phyloP scores from a whole-genome alignment of 2,329 filamentous ascomycete species.

The Colletotrichum camelliae region DNA sequence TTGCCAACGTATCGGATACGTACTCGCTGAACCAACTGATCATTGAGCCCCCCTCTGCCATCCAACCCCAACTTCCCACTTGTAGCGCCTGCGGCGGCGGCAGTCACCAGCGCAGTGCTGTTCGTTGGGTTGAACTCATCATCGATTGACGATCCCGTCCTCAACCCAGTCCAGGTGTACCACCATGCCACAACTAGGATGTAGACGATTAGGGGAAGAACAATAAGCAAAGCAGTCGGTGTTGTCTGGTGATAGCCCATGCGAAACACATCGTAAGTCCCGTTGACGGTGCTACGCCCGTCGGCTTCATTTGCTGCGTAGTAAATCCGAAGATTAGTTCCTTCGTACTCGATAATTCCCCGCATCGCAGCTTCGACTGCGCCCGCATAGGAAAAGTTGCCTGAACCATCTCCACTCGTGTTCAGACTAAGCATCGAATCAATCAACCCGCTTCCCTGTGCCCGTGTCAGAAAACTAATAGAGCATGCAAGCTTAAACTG shows the following conservation, averaged over 20 bases:
- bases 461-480: neutral
- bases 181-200: neutral
- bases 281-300: neutral
- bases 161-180: neutral
- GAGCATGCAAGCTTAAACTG: neutral
- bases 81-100: neutral
- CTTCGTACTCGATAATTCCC: neutral
- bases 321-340: neutral
- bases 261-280: neutral
- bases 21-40: neutral
- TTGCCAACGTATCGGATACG: neutral
- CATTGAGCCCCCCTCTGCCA: neutral
- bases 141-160: neutral
- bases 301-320: neutral
- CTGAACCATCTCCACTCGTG: neutral
- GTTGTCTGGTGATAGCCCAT: neutral
- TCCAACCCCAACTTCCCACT: neutral
- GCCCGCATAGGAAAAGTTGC: neutral
- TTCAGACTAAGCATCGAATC: neutral
- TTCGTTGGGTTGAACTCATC: neutral
- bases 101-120: neutral
- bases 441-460: neutral
- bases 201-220: neutral
- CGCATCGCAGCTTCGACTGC: neutral
- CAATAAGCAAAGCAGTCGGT: neutral